Conservation (phyloP, 164 flowering plant genomes). For the Saururus chinensis region DNA sequence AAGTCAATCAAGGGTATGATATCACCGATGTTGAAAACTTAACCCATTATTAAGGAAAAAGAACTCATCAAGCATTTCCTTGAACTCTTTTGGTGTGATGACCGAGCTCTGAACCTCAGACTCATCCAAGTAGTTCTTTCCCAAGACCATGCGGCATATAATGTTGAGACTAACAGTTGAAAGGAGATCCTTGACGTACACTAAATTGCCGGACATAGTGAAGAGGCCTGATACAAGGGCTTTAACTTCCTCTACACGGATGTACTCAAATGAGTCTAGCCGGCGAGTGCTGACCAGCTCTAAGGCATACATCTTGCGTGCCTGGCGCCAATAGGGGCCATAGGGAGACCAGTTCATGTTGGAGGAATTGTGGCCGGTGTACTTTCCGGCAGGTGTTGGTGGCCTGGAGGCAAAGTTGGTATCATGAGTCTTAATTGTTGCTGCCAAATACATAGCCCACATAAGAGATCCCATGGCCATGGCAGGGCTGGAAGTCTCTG, state of each 20-base stretch:
- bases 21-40: slow-evolving; percentile 41
- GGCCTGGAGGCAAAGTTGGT: slow-evolving; percentile 46
- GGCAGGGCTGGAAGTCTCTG: too few relatives aligned
- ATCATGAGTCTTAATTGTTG: slow-evolving; percentile 57
- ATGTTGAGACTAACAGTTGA: slow-evolving; percentile 10
- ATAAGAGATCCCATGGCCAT: too few relatives aligned
- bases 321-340: slow-evolving; percentile 78
- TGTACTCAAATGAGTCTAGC: slow-evolving; percentile 21
- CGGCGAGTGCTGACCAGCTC: slow-evolving; percentile 46
- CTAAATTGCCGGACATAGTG: slow-evolving; percentile 4
- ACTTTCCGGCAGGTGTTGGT: slow-evolving; percentile 53
- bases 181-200: slow-evolving; percentile 16
- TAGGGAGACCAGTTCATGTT: slow-evolving; percentile 69
- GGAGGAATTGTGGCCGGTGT: slow-evolving; percentile 60
- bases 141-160: slow-evolving; percentile 25
- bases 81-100: slow-evolving; percentile 19
- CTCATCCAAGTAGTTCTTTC: slow-evolving; percentile 17
- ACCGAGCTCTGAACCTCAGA: background rate
- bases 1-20: slow-evolving; percentile 47
- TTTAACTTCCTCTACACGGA: slow-evolving; percentile 19
- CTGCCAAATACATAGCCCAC: too few relatives aligned
- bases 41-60: slow-evolving; percentile 38
- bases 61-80: slow-evolving; percentile 44
- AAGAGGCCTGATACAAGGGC: slow-evolving; percentile 6
- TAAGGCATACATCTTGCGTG: slow-evolving; percentile 49